Evolutionary conservation across 139 green algal genomes (phyloP).

Genomic region (Mesotaenium endlicherianum): DNA sequence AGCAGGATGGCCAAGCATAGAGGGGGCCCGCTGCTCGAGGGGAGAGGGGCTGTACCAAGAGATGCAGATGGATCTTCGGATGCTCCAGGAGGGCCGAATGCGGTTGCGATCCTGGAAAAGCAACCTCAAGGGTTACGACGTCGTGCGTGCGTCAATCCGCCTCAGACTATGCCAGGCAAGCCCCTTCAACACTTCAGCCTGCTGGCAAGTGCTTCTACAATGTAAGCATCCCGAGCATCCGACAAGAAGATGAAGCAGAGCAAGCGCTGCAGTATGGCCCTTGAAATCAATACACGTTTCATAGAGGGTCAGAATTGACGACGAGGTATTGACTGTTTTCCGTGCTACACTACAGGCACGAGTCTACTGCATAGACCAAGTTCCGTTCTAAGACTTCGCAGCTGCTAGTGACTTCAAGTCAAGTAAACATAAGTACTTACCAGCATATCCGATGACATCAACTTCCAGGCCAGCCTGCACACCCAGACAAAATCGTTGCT

Average conservation of each 20-base stretch:
- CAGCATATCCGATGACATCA: conserved; percentile 55
- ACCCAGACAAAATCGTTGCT: neutral
- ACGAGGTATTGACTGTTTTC: neutral
- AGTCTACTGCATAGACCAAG: neutral
- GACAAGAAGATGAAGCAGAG: neutral
- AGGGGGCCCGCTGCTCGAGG: neutral
- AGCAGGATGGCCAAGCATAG: neutral
- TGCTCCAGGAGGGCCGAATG: conserved; percentile 11
- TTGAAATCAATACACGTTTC: neutral
- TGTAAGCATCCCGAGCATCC: neutral
- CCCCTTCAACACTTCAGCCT: neutral
- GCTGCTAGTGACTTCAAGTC: neutral
- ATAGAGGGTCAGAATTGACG: neutral
- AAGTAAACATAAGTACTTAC: neutral
- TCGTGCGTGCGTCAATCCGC: too few relatives aligned
- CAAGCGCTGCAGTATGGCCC: neutral
- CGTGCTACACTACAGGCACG: neutral
- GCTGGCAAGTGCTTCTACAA: too few relatives aligned
- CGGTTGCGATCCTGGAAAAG: conserved; percentile 19
- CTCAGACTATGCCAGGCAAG: too few relatives aligned
- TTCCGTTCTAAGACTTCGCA: neutral
- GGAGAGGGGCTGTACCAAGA: conserved; percentile 5
- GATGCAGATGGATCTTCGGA: conserved; percentile 30
- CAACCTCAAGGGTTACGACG: neutral
- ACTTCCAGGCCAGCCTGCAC: conserved; percentile 56